Evolutionary conservation across 2,329 filamentous ascomycete species (phyloP), one percentile per base, ranked within the genome.

Genomic region (Apiospora hydei): DNA sequence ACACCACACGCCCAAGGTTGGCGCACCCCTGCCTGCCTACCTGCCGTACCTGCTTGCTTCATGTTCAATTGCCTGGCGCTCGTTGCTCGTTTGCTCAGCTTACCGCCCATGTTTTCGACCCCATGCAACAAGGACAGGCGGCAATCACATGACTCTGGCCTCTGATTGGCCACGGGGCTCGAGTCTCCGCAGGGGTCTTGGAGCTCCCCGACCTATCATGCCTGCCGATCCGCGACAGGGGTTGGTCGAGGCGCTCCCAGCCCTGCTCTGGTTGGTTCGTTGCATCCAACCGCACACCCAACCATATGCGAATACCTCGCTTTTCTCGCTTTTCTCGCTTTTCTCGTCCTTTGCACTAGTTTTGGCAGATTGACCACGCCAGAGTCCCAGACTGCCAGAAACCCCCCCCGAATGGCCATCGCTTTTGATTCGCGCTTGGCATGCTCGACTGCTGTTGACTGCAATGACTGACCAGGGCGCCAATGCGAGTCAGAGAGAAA

Each of bases 61-160:
- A 30, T n/a, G n/a, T 2, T 30, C 26, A 30, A 30, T 30, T 30
- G 26, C 26, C 26, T 30, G 26, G 26, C 26, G 26, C 26, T 30
- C n/a, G 21, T 18, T n/a, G n/a, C n/a, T n/a, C n/a, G n/a, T 41
- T 76, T 78, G 68, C 70, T 71, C 69, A 71, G 74, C 78, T 87
- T 86, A 81, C 85, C 85, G 85, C 85, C 84, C 80, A 77, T 75
- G 79, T 73, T 76, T 75, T 79, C 74, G 75, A 64, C 57, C 76
- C 75, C 76, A 78, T 85, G 83, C 82, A 83, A 77, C 77, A 80
- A 81, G 80, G 80, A 81, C 81, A 75, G 74, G 69, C 74, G 77
- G 79, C 78, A 81, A 81, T 85, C 85, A 86, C 84, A 76, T 74
- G 72, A 70, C 66, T 72, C 71, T 64, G 71, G 68, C 21, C 68